Conservation (phyloP, 2,329 filamentous ascomycete species). For the Elsinoe ampelina region DNA sequence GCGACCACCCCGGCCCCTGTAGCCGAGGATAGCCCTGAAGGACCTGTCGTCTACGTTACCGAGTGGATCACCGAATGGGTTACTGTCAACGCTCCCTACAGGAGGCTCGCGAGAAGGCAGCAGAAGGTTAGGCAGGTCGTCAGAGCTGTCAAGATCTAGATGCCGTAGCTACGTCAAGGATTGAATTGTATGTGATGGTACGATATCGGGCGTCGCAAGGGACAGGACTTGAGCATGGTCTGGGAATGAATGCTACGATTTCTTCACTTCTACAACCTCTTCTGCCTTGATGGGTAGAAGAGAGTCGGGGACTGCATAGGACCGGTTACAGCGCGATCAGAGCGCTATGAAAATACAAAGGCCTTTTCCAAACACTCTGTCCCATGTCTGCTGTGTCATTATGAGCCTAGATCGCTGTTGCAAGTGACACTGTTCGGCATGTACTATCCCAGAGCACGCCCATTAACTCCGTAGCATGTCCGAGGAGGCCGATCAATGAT, state of each 20-base stretch:
- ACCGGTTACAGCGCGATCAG: background rate
- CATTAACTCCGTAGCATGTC: background rate
- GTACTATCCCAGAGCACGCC: background rate
- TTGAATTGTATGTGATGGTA: background rate
- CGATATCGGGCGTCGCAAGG: background rate
- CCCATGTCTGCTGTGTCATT: too few species aligned
- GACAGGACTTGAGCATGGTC: background rate
- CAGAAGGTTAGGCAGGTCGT: background rate
- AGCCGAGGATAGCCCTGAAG: background rate
- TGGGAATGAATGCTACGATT: background rate
- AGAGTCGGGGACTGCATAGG: background rate
- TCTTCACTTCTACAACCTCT: constrained; percentile 7
- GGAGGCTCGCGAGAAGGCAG: background rate
- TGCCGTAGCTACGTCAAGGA: background rate
- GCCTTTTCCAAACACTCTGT: background rate
- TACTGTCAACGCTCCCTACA: constrained; percentile 2
- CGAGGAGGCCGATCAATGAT: background rate
- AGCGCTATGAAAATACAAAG: background rate
- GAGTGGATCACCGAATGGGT: constrained; percentile 1
- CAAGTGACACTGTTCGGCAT: background rate
- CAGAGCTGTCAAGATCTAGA: background rate
- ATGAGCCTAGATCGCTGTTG: too few species aligned
- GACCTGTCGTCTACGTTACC: constrained; percentile 1
- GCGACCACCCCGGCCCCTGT: constrained; percentile 3
- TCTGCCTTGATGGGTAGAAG: background rate